Evolutionary conservation across 2,329 filamentous ascomycete genomes (phyloP).

Genomic region (Penicillium brevicompactum): DNA sequence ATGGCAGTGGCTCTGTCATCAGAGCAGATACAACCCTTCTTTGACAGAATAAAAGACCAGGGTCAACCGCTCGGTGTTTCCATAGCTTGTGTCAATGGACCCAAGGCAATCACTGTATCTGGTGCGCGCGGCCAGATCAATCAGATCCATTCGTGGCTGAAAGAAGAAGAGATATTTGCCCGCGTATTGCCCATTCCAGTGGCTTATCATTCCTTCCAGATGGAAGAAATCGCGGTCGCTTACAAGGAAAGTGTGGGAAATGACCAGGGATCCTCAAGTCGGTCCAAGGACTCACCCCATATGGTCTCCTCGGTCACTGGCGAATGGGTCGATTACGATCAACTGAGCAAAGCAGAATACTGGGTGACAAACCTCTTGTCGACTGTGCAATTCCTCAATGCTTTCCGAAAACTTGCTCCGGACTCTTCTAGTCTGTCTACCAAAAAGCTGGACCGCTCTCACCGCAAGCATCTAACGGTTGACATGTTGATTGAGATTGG

Average conservation of each 20-base stretch:
- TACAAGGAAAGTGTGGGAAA: neutral
- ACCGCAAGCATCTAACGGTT: neutral
- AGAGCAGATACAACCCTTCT: neutral
- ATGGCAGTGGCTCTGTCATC: neutral
- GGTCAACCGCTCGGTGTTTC: neutral
- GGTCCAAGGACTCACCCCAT: neutral
- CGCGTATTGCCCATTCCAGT: neutral
- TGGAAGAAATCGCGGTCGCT: neutral
- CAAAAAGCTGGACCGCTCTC: neutral
- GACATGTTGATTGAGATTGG: neutral
- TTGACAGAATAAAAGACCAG: neutral
- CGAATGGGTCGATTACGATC: neutral
- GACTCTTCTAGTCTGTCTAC: neutral
- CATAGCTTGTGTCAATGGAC: neutral
- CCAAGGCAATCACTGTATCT: neutral
- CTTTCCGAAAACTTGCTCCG: neutral
- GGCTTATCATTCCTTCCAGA: neutral
- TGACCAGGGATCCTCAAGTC: neutral
- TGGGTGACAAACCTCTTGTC: neutral
- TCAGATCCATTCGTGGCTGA: neutral
- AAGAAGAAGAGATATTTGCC: neutral
- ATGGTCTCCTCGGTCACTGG: neutral
- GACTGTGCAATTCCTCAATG: neutral
- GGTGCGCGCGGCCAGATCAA: neutral
- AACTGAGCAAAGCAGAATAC: neutral